phyloP scores from a whole-genome alignment of 2,329 filamentous ascomycete species.

The Coleophoma cylindrospora region DNA sequence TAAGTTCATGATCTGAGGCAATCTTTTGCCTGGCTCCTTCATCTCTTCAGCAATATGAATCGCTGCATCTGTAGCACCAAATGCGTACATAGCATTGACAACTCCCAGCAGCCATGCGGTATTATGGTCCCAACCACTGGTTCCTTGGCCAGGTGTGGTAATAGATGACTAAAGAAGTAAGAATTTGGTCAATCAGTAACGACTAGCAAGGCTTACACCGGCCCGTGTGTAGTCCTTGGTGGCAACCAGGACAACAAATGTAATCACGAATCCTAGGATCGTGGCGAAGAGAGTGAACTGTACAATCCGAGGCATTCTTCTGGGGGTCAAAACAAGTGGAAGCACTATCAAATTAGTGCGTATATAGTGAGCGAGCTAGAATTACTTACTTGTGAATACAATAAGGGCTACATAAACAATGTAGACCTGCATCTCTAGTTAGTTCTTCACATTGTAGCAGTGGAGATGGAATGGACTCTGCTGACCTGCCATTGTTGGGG shows the following conservation, averaged over 20 bases:
- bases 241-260: background rate
- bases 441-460: no score
- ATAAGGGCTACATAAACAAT: background rate
- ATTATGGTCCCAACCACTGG: constrained; percentile 4
- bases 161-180: constrained; percentile 1
- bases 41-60: constrained; percentile 59
- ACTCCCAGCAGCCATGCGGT: constrained; percentile 6
- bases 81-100: constrained; percentile 6
- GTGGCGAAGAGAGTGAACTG: background rate
- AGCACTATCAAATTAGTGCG: background rate
- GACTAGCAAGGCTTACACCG: background rate
- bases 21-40: constrained; percentile 59
- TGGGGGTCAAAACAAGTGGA: background rate
- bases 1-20: constrained; percentile 64
- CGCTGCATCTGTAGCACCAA: constrained; percentile 1
- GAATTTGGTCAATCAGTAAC: background rate
- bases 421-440: background rate
- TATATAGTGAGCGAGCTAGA: no score
- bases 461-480: no score
- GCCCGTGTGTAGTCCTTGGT: background rate
- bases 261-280: background rate
- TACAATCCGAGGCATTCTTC: background rate
- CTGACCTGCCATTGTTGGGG: constrained; percentile 1
- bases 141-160: constrained; percentile 2
- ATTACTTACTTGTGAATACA: background rate